Evolutionary conservation across 2,329 filamentous ascomycete genomes (phyloP).

Genomic region (Dactylella cylindrospora): DNA sequence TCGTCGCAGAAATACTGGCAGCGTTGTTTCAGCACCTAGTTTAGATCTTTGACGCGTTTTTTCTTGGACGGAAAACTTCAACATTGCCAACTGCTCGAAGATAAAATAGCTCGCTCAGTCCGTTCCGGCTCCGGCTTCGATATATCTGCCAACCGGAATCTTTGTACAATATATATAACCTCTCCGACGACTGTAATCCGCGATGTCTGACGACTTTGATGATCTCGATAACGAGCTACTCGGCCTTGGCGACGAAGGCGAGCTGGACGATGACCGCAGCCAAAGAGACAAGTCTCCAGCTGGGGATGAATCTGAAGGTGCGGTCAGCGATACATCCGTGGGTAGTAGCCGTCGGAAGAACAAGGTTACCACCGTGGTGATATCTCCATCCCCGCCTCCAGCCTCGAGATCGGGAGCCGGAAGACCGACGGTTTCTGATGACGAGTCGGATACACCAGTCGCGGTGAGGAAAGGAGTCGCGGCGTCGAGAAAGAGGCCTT

Average conservation of each 20-base stretch:
- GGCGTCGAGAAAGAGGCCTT: slow-evolving; percentile 29
- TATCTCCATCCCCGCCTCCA: slow-evolving; percentile 21
- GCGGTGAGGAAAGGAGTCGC: slow-evolving; percentile 8
- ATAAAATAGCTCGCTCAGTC: no score
- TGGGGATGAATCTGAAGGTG: slow-evolving; percentile 38
- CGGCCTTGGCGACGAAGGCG: slow-evolving; percentile 34
- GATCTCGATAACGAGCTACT: slow-evolving; percentile 42
- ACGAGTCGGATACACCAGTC: slow-evolving; percentile 15
- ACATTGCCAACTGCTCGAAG: no score
- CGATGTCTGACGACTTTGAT: slow-evolving; percentile 43
- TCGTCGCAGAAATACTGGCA: no score
- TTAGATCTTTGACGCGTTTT: background rate
- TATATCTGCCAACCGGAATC: background rate
- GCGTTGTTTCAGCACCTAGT: no score
- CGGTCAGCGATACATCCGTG: slow-evolving; percentile 37
- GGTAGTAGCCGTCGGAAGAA: slow-evolving; percentile 18
- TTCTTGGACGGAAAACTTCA: background rate
- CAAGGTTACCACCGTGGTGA: slow-evolving; percentile 12
- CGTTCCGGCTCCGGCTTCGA: background rate
- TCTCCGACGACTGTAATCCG: no score
- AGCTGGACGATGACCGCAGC: slow-evolving; percentile 7
- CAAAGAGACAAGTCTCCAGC: slow-evolving; percentile 12
- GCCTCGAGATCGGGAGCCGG: slow-evolving; percentile 4
- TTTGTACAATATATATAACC: no score
- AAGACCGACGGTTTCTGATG: background rate